Base-by-base conservation (phyloP, 352 stramenopile genomes). In the Aphanomyces astaci region DNA sequence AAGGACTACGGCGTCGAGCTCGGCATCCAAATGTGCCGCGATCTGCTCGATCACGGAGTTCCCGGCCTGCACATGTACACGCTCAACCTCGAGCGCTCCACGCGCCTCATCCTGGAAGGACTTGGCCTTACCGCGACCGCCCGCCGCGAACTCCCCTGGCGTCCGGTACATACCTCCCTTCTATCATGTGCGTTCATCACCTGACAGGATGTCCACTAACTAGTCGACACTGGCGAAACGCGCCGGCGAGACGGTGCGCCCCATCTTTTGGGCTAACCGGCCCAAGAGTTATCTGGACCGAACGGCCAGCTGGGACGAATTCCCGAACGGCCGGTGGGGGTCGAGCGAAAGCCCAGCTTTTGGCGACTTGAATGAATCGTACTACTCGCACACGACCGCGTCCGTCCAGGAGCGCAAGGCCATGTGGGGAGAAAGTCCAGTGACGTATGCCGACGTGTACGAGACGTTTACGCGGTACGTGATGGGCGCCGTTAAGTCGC, bases 201-300 rank as follows among this genome's bases (percentile, higher is more conserved):
- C n/a, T n/a, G n/a, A n/a, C n/a, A n/a, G n/a, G n/a, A n/a, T n/a
- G n/a, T n/a, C n/a, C n/a, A n/a, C n/a, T n/a, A n/a, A n/a, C n/a
- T 55, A 55, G 51, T 97, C 90, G 49, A 86, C 89, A 17, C 78
- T 98, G 53, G 85, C 81, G 13, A 96, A 96, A 66, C 83, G 96
- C 59, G 79, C 87, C 19, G 78, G 87, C 53, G 96, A 94, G 66
- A 89, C 74, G 46, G 87, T 98, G 54, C 92, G 97, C 53, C 97
- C 97, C 17, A 99, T 99, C 70, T 98, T 99, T 74, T 99, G 97
- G 97, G 97, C 96, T 11, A 99, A 99, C 78, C 89, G 97, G 32
- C 96, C 96, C 13, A 97, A 97, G 78, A 98, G 88, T 70, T 99
- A 99, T 81, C 78, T 99, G 24, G 84, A 97, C 75, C 83, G 97